Conservation (phyloP, 2,329 filamentous ascomycete genomes). For the Didymosphaeria variabile region DNA sequence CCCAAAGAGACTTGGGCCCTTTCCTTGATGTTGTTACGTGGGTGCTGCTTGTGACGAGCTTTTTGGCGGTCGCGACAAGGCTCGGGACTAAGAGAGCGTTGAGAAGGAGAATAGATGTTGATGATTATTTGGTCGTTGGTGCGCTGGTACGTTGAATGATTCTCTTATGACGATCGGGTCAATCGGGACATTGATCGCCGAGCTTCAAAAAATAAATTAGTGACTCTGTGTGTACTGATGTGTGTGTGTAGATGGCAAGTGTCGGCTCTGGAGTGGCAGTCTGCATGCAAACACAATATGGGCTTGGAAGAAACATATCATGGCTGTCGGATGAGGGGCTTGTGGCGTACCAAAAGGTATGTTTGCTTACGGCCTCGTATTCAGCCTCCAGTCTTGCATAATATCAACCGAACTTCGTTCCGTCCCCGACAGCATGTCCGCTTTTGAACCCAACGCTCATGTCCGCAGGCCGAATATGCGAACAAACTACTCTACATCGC, state of each 20-base stretch:
- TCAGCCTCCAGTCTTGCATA: conserved; percentile 8
- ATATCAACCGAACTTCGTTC: neutral
- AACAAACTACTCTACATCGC: conserved; percentile 47
- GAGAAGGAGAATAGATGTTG: conserved; percentile 40
- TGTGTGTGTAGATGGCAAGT: conserved; percentile 33
- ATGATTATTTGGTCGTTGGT: conserved; percentile 46
- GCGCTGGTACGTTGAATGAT: conserved; percentile 37
- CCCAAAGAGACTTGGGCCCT: conserved; percentile 40
- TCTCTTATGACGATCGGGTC: neutral
- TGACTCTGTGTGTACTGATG: conserved; percentile 18
- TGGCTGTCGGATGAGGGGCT: conserved; percentile 30
- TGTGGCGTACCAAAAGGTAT: conserved; percentile 43
- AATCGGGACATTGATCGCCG: neutral
- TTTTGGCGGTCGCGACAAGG: conserved; percentile 43
- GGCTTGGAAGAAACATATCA: conserved; percentile 39
- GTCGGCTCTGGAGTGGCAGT: conserved; percentile 46
- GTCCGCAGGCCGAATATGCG: conserved; percentile 45
- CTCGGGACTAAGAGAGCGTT: conserved; percentile 47
- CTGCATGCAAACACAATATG: conserved; percentile 40
- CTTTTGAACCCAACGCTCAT: conserved; percentile 4
- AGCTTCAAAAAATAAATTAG: neutral
- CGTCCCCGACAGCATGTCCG: neutral
- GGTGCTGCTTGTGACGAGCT: conserved; percentile 45
- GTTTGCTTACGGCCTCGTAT: conserved; percentile 13
- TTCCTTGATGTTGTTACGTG: conserved; percentile 48